A percentile compares a stretch with the other conserved stretches of the same genome.
These are phyloP conservation scores for Aspergillus brunneoviolaceus DNA, from an alignment of 2,329 filamentous ascomycete species.

Conservation along the genomic window DNA sequence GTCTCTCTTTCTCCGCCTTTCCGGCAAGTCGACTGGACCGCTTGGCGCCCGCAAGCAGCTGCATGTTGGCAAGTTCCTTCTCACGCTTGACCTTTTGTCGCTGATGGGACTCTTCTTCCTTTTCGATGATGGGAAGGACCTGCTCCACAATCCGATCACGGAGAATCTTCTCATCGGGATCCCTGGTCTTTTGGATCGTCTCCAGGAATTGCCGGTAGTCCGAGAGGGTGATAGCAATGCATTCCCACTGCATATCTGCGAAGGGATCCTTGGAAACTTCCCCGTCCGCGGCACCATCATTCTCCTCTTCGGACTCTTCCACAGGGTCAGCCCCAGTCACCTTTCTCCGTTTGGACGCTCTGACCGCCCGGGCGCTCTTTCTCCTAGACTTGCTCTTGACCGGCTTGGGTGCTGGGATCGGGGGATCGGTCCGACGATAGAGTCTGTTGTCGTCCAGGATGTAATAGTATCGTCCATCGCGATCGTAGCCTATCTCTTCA, in stretches of 20 bases:
- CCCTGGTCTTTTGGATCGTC: constrained; percentile 70
- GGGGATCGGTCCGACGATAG: constrained; percentile 80
- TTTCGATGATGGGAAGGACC: constrained; percentile 80
- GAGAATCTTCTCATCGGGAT: constrained; percentile 80
- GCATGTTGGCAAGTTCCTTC: constrained; percentile 75
- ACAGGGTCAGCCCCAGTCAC: constrained; percentile 39
- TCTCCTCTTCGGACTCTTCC: constrained; percentile 46
- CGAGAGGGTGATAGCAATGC: constrained; percentile 74
- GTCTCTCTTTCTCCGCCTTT: constrained; percentile 74
- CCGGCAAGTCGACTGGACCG: constrained; percentile 84
- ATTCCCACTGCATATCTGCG: constrained; percentile 84
- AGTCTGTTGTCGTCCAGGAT: constrained; percentile 91
- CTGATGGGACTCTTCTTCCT: constrained; percentile 66
- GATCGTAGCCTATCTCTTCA: constrained; percentile 71
- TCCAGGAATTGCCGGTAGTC: constrained; percentile 74
- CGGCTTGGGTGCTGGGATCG: constrained; percentile 56
- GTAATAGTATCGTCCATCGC: constrained; percentile 80
- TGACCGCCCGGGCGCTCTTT: constrained; percentile 62
- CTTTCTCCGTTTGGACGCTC: constrained; percentile 72
- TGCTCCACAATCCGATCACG: constrained; percentile 71
- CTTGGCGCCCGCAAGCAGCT: constrained; percentile 91
- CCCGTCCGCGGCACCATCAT: constrained; percentile 37
- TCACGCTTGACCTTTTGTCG: constrained; percentile 73
- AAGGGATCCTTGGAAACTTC: constrained; percentile 60
- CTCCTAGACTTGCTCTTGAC: constrained; percentile 64